phyloP scores from a whole-genome alignment of 2,329 filamentous ascomycete genomes.

The Pyrenophora tritici-repentis region DNA sequence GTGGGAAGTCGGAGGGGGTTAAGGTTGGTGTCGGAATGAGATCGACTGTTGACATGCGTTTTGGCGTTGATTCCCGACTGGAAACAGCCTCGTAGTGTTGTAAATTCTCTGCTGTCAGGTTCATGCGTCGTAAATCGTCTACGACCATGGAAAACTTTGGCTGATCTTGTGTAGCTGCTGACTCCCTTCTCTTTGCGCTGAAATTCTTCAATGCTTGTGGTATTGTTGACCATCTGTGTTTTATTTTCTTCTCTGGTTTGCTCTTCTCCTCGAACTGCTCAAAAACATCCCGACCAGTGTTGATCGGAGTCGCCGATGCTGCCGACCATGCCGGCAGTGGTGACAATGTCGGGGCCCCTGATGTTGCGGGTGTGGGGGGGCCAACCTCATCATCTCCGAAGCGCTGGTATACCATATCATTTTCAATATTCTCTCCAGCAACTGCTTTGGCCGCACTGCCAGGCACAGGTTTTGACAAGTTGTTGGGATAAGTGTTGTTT shows the following conservation, averaged over 20 bases:
- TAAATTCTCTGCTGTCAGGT: slow-evolving; percentile 22
- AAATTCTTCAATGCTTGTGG: slow-evolving; percentile 29
- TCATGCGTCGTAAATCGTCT: slow-evolving; percentile 17
- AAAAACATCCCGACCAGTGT: slow-evolving; percentile 9
- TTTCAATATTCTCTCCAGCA: slow-evolving; percentile 32
- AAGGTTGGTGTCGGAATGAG: slow-evolving; percentile 30
- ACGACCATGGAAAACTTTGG: slow-evolving; percentile 15
- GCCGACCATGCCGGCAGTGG: slow-evolving; percentile 8
- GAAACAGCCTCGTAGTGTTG: slow-evolving; percentile 14
- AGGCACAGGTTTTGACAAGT: slow-evolving; percentile 31
- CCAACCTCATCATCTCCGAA: slow-evolving; percentile 23
- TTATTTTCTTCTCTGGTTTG: slow-evolving; percentile 27
- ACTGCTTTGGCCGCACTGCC: slow-evolving; percentile 21
- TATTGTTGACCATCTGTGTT: slow-evolving; percentile 33
- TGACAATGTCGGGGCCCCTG: slow-evolving; percentile 7
- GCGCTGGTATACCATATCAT: slow-evolving; percentile 24
- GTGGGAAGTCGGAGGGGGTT: slow-evolving; percentile 24
- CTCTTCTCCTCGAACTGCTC: slow-evolving; percentile 14
- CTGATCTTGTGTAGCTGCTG: slow-evolving; percentile 18
- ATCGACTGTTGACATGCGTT: slow-evolving; percentile 17
- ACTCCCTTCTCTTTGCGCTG: slow-evolving; percentile 22
- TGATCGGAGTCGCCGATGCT: slow-evolving; percentile 20
- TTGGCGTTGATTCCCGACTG: slow-evolving; percentile 7
- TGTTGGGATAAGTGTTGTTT: slow-evolving; percentile 29
- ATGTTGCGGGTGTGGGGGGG: slow-evolving; percentile 25